Evolutionary conservation across 192 early-diverging fungal genomes (phyloP), one percentile per base, ranked within the genome.

Genomic region (Linnemannia elongata): DNA sequence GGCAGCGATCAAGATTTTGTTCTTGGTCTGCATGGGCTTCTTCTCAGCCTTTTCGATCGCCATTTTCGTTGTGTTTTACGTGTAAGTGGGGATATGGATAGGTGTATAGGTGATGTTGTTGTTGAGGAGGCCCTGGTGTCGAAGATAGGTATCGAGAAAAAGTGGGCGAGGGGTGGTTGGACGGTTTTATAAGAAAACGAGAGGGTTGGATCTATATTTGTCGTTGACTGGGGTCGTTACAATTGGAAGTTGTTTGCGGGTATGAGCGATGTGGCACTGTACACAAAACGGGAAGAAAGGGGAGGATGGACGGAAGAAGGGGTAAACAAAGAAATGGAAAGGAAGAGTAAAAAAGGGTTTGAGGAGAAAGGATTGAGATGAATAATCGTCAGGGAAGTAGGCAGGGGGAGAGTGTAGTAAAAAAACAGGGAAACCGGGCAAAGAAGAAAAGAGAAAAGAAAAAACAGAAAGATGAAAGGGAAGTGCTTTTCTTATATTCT

Each of bases 1-100:
- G 30, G 66, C 79, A 9, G 79, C 85, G 42, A 87, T 87, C 85
- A 87, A 78, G 85, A 87, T 52, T 72, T 87, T 87, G 72, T 87
- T 87, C 85, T 87, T 87, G 80, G 85, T 87, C 72, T 87, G 85
- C 85, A 87, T 87, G 3, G 85, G 80, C 76, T 81, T 87, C 68
- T 81, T 87, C 81, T 81, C 85, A 44, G 69, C 57, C 6, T 44
- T 66, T 63, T 60, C 75, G 44, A 33, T 63, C 24, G 85, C 7
- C 85, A 87, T 87, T 66, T 63, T 66, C 35, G 44, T 45, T 45
- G 0, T 66, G 60, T 66, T 35, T 27, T 66, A 30, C 0, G 60
- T 35, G n/a, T 33, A 24, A 6, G 27, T 27, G 27, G 10, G 60
- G 60, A 66, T 27, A 66, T 6, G 30, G 9, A 27, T 63, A 30